Evolutionary conservation across 257 asterid genomes (phyloP).

Genomic region (Capsicum rhomboideum): DNA sequence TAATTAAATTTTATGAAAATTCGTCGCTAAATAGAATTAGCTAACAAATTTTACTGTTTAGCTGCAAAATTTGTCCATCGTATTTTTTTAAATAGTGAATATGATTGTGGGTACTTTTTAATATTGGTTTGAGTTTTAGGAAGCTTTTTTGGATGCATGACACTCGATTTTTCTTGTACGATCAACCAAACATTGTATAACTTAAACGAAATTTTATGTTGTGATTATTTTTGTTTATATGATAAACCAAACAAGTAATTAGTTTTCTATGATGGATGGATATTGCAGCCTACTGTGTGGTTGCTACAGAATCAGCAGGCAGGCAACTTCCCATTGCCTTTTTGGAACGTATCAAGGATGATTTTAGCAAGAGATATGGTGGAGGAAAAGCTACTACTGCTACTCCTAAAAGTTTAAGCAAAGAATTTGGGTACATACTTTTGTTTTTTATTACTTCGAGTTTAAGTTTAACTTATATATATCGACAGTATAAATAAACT

Average conservation of each 20-base stretch:
- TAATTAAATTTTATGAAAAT: no score
- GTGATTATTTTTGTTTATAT: neutral
- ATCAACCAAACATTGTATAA: neutral
- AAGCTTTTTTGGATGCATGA: neutral
- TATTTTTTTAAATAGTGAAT: neutral
- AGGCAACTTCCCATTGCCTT: slow-evolving; percentile 41
- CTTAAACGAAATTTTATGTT: neutral
- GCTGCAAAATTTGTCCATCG: no score
- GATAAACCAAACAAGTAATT: no score
- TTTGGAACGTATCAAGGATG: slow-evolving; percentile 42
- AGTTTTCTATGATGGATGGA: no score
- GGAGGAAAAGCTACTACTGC: slow-evolving; percentile 44
- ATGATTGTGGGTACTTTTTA: neutral
- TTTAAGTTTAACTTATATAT: neutral
- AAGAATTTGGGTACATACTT: slow-evolving; percentile 33
- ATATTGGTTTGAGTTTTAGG: neutral
- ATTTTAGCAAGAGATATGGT: slow-evolving; percentile 38
- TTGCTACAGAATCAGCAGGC: slow-evolving; percentile 48
- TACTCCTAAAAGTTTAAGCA: slow-evolving; percentile 33
- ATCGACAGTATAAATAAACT: neutral
- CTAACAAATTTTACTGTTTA: no score
- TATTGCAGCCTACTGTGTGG: slow-evolving; percentile 44
- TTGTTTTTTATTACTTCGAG: neutral
- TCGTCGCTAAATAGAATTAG: no score
- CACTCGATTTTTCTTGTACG: neutral